Percentiles rank a stretch among this genome's conserved stretches.
Evolutionary conservation across 2,329 filamentous ascomycete species (phyloP).

Genomic region (Aphanoascus verrucosus): DNA sequence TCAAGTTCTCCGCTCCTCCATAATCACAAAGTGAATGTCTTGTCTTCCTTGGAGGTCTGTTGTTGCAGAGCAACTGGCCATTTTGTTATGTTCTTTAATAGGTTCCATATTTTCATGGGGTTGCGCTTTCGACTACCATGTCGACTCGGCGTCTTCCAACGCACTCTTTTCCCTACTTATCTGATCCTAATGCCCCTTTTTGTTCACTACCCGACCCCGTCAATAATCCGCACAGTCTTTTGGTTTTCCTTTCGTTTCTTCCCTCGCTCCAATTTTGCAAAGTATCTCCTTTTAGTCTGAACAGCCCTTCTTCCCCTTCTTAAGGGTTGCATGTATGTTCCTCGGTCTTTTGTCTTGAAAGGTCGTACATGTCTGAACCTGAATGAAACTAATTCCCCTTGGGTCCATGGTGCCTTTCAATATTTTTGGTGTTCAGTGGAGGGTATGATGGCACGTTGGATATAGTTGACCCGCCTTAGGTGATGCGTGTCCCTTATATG

Average conservation of each 20-base stretch:
- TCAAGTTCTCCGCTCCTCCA: slow-evolving; percentile 4
- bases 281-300: slow-evolving; percentile 3
- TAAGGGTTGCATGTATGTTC: slow-evolving; percentile 1
- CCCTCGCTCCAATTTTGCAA: not conserved
- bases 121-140: not conserved
- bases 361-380: slow-evolving; percentile 3
- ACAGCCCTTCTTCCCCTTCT: not conserved
- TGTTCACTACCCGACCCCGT: not conserved
- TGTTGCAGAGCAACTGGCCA: slow-evolving; percentile 10
- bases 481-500: not conserved
- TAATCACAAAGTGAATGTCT: not conserved
- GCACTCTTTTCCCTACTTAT: slow-evolving; percentile 4
- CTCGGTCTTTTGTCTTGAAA: not conserved
- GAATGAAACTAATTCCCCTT: slow-evolving; percentile 4
- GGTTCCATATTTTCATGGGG: not conserved
- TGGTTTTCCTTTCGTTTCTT: not conserved
- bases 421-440: not conserved
- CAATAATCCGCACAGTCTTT: not conserved
- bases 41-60: not conserved
- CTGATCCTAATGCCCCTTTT: slow-evolving; percentile 4
- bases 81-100: slow-evolving; percentile 1
- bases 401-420: not conserved
- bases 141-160: not conserved
- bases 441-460: not conserved
- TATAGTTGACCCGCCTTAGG: not conserved